Evolutionary conservation across 352 stramenopile genomes (phyloP), one percentile per base, ranked within the genome.

Genomic region (Pythium aristosporum): DNA sequence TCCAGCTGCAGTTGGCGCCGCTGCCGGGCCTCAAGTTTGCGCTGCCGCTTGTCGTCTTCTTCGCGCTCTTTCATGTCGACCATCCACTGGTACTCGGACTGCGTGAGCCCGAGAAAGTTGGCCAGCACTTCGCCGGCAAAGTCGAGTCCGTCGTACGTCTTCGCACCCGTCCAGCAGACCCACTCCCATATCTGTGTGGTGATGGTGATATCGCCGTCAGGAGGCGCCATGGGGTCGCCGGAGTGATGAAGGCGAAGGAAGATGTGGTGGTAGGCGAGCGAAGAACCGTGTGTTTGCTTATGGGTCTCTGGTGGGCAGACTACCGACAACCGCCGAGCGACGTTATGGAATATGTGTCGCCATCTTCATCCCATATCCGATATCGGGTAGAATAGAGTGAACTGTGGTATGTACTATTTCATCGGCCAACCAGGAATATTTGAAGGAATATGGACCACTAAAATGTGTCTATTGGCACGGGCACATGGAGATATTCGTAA

Each of bases 71-170:
- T 77, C 48, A 86, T 70, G 51, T 91, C 82, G 50, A 92, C 67
- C 42, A 93, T 86, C 82, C 86, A 93, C 65, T 93, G 84, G 61
- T 92, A 93, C 65, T 95, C 87, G 21, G 82, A 93, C 15, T 76
- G 78, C n/a, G 80, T 93, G 52, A 95, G 81, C 0, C 86, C 84
- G 1, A 95, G 54, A 64, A 95, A 95, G 53, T 91, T 83, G 37
- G 82, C 84, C 7, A 93, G 47, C 32, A 94, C 80, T 65, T 96
- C 87, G 3, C 85, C 87, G 0, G 74, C 83, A 74, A 96, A 96
- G 44, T 93, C 85, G 62, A 94, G 72, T 1, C 73, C 75, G 46
- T 89, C 77, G 41, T 77, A 89, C 1, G 84, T 84, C 63, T 85
- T 92, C 20, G 69, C 52, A 20, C 86, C 76, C 2, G 79, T 81